A percentile compares a stretch with the other conserved stretches of the same genome.
Evolutionary conservation across 192 early-diverging fungal genomes (phyloP).

Genomic region (Piromyces finnis): DNA sequence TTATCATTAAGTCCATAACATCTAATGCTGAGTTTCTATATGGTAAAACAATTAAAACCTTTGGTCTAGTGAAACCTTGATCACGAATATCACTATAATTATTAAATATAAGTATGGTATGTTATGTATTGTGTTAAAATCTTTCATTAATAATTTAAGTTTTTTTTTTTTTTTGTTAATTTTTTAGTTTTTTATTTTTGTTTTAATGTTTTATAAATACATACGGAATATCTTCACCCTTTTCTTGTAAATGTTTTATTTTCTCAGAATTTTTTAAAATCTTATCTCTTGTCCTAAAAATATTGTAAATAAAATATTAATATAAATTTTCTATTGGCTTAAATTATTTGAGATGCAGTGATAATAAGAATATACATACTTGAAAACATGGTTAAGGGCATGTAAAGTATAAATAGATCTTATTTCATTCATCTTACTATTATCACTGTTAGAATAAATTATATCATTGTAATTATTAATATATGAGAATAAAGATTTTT

Average conservation of each 20-base stretch:
- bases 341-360: too few species aligned
- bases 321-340: too few species aligned
- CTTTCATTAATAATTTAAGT: too few species aligned
- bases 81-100: conserved; percentile 57
- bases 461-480: conserved; percentile 65
- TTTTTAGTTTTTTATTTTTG: too few species aligned
- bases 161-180: too few species aligned
- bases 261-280: conserved; percentile 66
- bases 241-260: conserved; percentile 38
- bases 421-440: conserved; percentile 47
- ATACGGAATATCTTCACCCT: conserved; percentile 26
- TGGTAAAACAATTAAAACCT: conserved; percentile 75
- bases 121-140: too few species aligned
- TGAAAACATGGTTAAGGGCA: conserved; percentile 77
- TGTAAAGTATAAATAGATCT: conserved; percentile 60
- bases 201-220: too few species aligned
- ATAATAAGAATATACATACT: conserved; percentile 27
- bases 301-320: too few species aligned
- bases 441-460: conserved; percentile 38
- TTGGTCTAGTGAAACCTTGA: conserved; percentile 88
- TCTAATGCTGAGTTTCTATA: conserved; percentile 68
- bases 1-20: conserved; percentile 56
- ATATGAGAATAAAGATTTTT: conserved; percentile 32
- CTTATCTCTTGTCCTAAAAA: conserved; percentile 34
- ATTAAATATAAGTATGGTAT: too few species aligned